phyloP scores from a whole-genome alignment of 1,139 yeast species.

The Blastobotrys petasosporus region DNA sequence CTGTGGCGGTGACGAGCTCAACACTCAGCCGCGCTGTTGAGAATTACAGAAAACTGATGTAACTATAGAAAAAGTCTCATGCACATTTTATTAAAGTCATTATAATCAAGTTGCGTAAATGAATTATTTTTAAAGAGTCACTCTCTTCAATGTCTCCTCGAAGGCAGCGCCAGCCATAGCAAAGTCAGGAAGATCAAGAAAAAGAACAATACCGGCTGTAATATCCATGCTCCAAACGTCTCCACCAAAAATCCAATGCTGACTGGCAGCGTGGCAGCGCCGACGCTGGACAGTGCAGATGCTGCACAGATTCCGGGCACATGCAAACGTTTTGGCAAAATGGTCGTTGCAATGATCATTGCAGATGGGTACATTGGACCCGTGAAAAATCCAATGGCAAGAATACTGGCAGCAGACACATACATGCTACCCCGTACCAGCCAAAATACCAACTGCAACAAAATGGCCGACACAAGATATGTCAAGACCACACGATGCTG shows the following conservation, averaged over 20 bases:
- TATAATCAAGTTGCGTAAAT: no score
- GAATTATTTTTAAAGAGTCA: no score
- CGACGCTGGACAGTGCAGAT: slow-evolving; percentile 74
- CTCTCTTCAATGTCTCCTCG: no score
- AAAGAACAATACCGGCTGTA: slow-evolving; percentile 17
- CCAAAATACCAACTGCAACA: slow-evolving; percentile 24
- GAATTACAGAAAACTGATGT: no score
- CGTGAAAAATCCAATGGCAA: slow-evolving; percentile 55
- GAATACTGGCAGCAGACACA: slow-evolving; percentile 34
- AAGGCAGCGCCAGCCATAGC: slow-evolving; percentile 17
- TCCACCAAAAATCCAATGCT: slow-evolving; percentile 47
- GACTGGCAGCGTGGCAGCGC: slow-evolving; percentile 62
- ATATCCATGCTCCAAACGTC: slow-evolving; percentile 15
- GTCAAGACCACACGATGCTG: slow-evolving; percentile 21
- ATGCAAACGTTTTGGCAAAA: slow-evolving; percentile 55
- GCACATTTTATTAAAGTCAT: no score
- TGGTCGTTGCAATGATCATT: slow-evolving; percentile 55
- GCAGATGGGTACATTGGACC: slow-evolving; percentile 80
- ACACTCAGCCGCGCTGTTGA: no score
- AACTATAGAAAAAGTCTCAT: no score
- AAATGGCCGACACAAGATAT: slow-evolving; percentile 23
- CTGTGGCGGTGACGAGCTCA: no score
- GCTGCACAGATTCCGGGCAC: slow-evolving; percentile 66
- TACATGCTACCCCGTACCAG: slow-evolving; percentile 7
- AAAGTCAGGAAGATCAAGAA: slow-evolving; percentile 15